These are phyloP conservation scores for Hypoxylon crocopeplum DNA, from an alignment of 495 filamentous ascomycete species.

Conservation along the genomic window DNA sequence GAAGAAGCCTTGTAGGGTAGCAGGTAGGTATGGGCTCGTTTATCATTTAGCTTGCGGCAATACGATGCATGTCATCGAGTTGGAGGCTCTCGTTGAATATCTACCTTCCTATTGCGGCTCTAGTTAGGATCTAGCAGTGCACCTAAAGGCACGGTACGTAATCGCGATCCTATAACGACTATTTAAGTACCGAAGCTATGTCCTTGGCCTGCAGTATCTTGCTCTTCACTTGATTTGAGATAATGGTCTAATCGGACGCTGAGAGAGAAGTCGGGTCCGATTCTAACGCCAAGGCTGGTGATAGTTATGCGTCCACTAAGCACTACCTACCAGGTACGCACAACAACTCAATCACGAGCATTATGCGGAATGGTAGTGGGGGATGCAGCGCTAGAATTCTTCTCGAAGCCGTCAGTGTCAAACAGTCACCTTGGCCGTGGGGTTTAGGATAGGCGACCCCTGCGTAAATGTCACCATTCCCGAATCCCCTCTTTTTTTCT, in stretches of 20 bases:
- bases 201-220: too few species aligned
- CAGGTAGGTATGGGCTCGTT: neutral
- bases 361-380: constrained; percentile 10
- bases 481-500: too few species aligned
- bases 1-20: constrained; percentile 1
- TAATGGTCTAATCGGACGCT: too few species aligned
- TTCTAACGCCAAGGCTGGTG: too few species aligned
- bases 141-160: too few species aligned
- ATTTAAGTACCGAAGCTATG: neutral
- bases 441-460: constrained; percentile 1
- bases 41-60: neutral
- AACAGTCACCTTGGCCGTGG: constrained; percentile 17
- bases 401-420: constrained; percentile 26
- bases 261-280: too few species aligned
- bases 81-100: neutral
- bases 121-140: too few species aligned
- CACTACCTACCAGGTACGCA: constrained; percentile 3
- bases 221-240: too few species aligned
- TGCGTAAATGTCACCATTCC: constrained; percentile 10
- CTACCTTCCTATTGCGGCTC: constrained; percentile 1
- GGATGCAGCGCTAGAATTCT: constrained; percentile 29
- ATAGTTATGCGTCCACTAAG: constrained; percentile 20
- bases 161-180: too few species aligned
- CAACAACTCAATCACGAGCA: neutral
- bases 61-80: neutral